Evolutionary conservation across 352 stramenopile species (phyloP), one percentile per base, ranked within the genome.

Genomic region (Blastocystis sp.): DNA sequence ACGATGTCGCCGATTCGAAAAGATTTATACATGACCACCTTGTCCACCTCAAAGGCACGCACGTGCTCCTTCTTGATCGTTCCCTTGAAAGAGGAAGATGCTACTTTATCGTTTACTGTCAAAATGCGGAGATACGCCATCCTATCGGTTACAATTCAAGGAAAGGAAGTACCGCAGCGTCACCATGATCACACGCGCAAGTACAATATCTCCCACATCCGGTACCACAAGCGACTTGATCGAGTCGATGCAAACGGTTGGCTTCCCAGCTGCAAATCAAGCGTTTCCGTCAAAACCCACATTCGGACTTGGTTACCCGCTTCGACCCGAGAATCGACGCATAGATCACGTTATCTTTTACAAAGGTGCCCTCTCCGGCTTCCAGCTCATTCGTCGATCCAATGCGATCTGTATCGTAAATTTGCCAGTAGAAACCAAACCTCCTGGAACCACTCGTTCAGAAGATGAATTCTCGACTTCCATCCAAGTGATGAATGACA

Each of bases 1-100:
- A 85, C 75, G n/a, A 85, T 85, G 51, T 85, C 75, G 0, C 75
- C 75, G 36, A 85, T 76, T 32, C 63, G 75, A 42, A 85, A 85
- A 1, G 63, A 85, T 38, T 85, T 76, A 32, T 85, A 85, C 63
- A 85, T 76, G 8, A 76, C 75, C 8, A 85, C 75, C 40, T 75
- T 85, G 32, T 85, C 75, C 3, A 85, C 34, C 24, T 85, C 75
- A 72, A 85, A 85, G 34, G 57, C 75, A 75, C 75, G 75, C 14
- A 85, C 75, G 38, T 85, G 57, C 51, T 85, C 53, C 46, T 85
- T 85, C 40, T 75, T 75, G 27, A 85, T 76, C 1, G 75, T 85
- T 29, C 75, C 75, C 6, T 42, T 27, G 63, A 85, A 85, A 42
- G 51, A 57, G n/a, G 42, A 56, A 29, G 63, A 59, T 21, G 65